phyloP scores from a whole-genome alignment of 2,329 filamentous ascomycete genomes.

The Escovopsis sp. region DNA sequence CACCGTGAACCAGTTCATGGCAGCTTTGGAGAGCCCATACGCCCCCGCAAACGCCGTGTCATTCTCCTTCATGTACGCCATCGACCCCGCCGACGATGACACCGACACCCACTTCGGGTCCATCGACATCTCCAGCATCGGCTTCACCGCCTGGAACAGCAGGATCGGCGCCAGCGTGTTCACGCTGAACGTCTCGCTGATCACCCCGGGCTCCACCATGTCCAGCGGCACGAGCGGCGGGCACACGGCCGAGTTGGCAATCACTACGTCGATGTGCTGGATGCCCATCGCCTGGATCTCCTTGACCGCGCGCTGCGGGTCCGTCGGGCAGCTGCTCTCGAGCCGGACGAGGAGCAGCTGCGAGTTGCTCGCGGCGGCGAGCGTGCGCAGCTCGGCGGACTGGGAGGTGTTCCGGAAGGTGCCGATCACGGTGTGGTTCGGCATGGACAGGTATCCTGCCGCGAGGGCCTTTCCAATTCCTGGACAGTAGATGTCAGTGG shows the following conservation, averaged over 20 bases:
- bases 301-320: constrained; percentile 14
- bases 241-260: constrained; percentile 34
- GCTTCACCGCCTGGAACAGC: constrained; percentile 28
- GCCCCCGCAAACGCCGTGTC: constrained; percentile 9
- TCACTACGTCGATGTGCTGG: constrained; percentile 29
- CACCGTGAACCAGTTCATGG: constrained; percentile 14
- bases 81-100: background rate
- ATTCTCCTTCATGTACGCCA: background rate
- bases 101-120: background rate
- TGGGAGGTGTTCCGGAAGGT: constrained; percentile 11
- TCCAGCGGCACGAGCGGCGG: background rate
- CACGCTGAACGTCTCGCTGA: constrained; percentile 18
- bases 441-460: constrained; percentile 17
- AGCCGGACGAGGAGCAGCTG: constrained; percentile 16
- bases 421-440: constrained; percentile 24
- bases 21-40: constrained; percentile 29
- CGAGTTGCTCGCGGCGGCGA: constrained; percentile 10
- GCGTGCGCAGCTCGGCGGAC: background rate
- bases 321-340: constrained; percentile 13
- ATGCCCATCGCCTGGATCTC: constrained; percentile 20
- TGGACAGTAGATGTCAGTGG: background rate
- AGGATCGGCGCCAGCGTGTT: constrained; percentile 9
- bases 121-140: constrained; percentile 18
- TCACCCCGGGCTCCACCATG: background rate
- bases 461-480: constrained; percentile 4